Base-by-base conservation (phyloP, 352 stramenopile genomes). In the Phytophthora lateralis region DNA sequence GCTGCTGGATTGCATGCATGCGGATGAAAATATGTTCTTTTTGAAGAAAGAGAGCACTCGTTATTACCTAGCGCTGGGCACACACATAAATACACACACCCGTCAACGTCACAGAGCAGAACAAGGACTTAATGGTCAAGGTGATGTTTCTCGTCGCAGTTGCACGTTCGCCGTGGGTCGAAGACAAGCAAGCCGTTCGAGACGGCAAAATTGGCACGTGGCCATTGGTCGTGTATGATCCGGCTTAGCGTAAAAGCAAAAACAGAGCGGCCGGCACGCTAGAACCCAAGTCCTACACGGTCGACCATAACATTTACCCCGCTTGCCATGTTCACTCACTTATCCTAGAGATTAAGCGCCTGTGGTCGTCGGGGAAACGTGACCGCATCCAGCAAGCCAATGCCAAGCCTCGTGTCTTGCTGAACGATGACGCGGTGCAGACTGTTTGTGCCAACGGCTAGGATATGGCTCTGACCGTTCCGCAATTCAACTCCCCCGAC, bases 331-430 rank as follows among this genome's bases (percentile, higher is more conserved):
- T 63, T 8, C 20, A 58, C n/a, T 45, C 38, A 6, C 60, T 65
- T 20, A 71, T 73, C 20, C 66, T 46, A 18, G 35, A 32, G 7
- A 66, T 74, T 43, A 69, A 69, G 49, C 8, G 6, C 17, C 6
- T 51, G 18, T 24, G 46, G 24, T 49, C 58, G 6, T 27, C 21
- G 4, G 21, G 30, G 7, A 55, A 48, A 32, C 26, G 30, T 1
- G 14, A 64, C 26, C 9, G 54, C 20, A 47, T 71, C 27, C 27
- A 30, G 27, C 27, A 30, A 6, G 27, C 5, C 27, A 9, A 30
- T 30, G 27, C n/a, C 27, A 30, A 47, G 21, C 15, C 2, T 34
- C 49, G n/a, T n/a, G n/a, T n/a, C n/a, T n/a, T n/a, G n/a, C n/a
- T n/a, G n/a, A n/a, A n/a, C n/a, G n/a, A n/a, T n/a, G n/a, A n/a